Conservation (phyloP, 495 filamentous ascomycete genomes). For the Hypoxylon perforatum region DNA sequence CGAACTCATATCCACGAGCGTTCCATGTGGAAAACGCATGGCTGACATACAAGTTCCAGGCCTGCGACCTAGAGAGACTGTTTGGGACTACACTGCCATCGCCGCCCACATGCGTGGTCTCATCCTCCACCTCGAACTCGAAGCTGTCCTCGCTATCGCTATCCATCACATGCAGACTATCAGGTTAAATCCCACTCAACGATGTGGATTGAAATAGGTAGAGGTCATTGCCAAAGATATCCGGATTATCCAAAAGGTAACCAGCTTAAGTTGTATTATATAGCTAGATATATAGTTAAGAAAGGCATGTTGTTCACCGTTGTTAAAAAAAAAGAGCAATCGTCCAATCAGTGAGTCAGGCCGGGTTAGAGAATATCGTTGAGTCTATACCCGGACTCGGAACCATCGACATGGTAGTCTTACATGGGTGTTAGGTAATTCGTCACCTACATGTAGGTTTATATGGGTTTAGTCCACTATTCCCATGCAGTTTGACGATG, state of each 20-base stretch:
- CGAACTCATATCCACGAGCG: slow-evolving; percentile 51
- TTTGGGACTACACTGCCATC: neutral
- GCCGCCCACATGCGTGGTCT: neutral
- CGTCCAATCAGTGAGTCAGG: slow-evolving; percentile 32
- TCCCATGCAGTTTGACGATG: neutral
- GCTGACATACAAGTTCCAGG: slow-evolving; percentile 64
- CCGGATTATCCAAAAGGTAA: neutral
- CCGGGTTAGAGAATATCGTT: slow-evolving; percentile 13
- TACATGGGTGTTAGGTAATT: neutral
- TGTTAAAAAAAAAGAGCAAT: neutral
- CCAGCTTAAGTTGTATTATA: neutral
- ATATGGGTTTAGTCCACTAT: neutral
- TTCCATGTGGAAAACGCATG: slow-evolving; percentile 53
- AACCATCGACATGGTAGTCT: too few species aligned
- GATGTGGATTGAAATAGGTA: neutral
- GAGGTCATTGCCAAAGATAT: neutral
- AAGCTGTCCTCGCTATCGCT: neutral
- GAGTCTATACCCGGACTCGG: neutral
- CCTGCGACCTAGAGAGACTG: slow-evolving; percentile 44
- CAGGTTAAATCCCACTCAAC: neutral
- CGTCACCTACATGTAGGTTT: neutral
- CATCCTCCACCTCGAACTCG: neutral
- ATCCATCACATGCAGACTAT: slow-evolving; percentile 5
- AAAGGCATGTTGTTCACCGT: slow-evolving; percentile 2
- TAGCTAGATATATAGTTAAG: neutral